Conservation (phyloP, 768 basidiomycete genomes). For the Amyloporia xantha region DNA sequence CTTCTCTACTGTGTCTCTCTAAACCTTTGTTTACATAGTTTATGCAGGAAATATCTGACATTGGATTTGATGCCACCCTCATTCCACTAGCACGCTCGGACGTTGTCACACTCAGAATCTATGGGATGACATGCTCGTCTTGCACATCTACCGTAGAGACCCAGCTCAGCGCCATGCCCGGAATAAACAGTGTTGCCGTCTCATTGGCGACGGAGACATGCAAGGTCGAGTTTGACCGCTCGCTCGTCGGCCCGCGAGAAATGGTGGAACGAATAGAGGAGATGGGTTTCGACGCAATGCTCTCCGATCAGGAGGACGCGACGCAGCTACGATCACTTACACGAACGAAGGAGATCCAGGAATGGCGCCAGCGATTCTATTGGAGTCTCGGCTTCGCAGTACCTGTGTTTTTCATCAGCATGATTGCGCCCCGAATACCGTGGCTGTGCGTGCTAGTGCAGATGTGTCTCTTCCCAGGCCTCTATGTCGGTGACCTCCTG, state of each 20-base stretch:
- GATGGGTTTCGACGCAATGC: constrained; percentile 85
- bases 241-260: constrained; percentile 71
- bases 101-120: constrained; percentile 68
- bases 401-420: constrained; percentile 90
- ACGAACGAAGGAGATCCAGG: constrained; percentile 84
- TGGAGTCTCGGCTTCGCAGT: constrained; percentile 74
- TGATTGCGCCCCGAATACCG: constrained; percentile 70
- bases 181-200: constrained; percentile 65
- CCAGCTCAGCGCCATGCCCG: constrained; percentile 62
- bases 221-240: constrained; percentile 69
- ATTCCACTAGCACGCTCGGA: constrained; percentile 64
- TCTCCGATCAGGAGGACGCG: constrained; percentile 71
- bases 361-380: constrained; percentile 78
- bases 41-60: constrained; percentile 80
- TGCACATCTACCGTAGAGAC: constrained; percentile 75
- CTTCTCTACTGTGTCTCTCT: too few species aligned
- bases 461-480: constrained; percentile 48
- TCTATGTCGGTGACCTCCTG: constrained; percentile 83
- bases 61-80: constrained; percentile 83
- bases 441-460: constrained; percentile 49
- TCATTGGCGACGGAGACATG: constrained; percentile 73
- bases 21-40: too few species aligned
- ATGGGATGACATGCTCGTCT: constrained; percentile 87
- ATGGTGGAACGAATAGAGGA: constrained; percentile 85
- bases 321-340: constrained; percentile 84